Conservation (phyloP, 805 yeast species). For the Cyberlindnera galapagoensis region DNA sequence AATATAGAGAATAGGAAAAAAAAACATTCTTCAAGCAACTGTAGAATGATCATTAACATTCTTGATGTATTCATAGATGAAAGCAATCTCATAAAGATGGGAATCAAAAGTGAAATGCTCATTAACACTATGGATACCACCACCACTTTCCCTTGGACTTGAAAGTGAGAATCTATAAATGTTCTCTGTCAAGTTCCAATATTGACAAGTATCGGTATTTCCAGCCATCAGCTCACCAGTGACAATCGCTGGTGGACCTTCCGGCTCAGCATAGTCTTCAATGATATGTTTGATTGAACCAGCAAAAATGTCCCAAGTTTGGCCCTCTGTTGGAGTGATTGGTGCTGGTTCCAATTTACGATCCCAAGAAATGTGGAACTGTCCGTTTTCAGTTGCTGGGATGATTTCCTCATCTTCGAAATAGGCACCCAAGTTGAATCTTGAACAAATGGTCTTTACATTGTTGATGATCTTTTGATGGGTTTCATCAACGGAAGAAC, state of each 20-base stretch:
- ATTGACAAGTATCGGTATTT: constrained; percentile 64
- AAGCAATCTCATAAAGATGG: constrained; percentile 48
- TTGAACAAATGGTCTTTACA: constrained; percentile 33
- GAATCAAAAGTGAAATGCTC: constrained; percentile 44
- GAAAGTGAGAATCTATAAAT: constrained; percentile 42
- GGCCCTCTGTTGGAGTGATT: constrained; percentile 37
- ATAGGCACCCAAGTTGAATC: constrained; percentile 27
- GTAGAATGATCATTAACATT: constrained; percentile 29
- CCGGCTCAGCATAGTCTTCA: constrained; percentile 44
- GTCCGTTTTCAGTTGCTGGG: constrained; percentile 29
- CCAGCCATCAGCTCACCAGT: constrained; percentile 61
- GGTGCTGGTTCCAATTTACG: constrained; percentile 44
- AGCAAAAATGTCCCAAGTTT: constrained; percentile 46
- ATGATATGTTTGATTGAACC: constrained; percentile 57
- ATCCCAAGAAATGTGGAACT: constrained; percentile 29
- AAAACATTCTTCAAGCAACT: not conserved
- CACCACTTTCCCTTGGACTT: constrained; percentile 21
- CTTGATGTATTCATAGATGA: constrained; percentile 42
- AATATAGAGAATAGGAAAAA: too few species aligned
- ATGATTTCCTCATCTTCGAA: constrained; percentile 3
- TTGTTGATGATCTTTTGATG: constrained; percentile 27
- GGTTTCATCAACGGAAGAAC: constrained; percentile 27
- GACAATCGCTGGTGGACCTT: constrained; percentile 43
- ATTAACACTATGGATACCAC: constrained; percentile 48
- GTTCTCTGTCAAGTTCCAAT: constrained; percentile 54